Base-by-base conservation (phyloP, 169 alveolate species). In the Plasmodium ovale region DNA sequence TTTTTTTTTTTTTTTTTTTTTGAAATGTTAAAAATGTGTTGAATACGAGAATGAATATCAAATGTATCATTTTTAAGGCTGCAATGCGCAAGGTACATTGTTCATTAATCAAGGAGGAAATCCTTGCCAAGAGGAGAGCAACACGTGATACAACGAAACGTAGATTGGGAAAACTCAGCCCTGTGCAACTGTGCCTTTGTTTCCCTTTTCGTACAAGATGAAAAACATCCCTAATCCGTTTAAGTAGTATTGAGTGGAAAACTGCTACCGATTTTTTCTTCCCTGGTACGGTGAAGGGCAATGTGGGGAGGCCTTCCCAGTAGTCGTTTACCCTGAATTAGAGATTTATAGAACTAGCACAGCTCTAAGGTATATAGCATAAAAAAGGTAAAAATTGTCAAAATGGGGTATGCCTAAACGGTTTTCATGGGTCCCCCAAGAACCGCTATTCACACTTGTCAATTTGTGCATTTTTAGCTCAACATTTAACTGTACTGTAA, bases 1-100 rank as follows among this genome's bases (percentile, higher is more conserved):
- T 58, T 64, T 64, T 64, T 64, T 64, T 64, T 64, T 64, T 64
- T 62, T 29, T 64, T 64, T 64, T 14, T 25, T 9, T 39, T 39
- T 39, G 51, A 39, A 39, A 6, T 39, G 9, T 39, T 39, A 39
- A 39, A 39, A 39, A 39, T 39, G 5, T 39, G 5, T 9, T 5
- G n/a, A 39, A 9, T 5, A 39, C n/a, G 9, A 6, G 51, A 39
- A 39, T 6, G 51, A 9, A 39, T 9, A 39, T 5, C 9, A 39
- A 39, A 39, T 39, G 9, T 6, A n/a, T n/a, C n/a, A n/a, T n/a
- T n/a, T n/a, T n/a, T n/a, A n/a, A n/a, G n/a, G n/a, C n/a, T n/a
- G n/a, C n/a, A n/a, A n/a, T n/a, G n/a, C n/a, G n/a, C n/a, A n/a
- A n/a, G n/a, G n/a, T n/a, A n/a, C n/a, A n/a, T n/a, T n/a, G n/a